These are phyloP conservation scores for Sonneratia alba DNA, from an alignment of 345 rosid species.

Conservation along the genomic window DNA sequence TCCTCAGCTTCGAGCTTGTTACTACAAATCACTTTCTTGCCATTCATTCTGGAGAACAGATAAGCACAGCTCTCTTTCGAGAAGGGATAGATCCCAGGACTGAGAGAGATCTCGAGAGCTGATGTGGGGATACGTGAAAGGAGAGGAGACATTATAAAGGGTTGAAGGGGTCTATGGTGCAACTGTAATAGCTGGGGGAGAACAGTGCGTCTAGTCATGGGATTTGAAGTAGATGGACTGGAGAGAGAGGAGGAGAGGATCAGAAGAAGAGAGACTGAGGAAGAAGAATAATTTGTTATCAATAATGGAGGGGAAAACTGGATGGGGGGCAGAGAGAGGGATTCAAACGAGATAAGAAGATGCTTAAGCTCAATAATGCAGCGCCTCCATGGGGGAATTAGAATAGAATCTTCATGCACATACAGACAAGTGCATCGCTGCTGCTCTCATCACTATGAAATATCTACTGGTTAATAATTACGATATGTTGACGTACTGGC, in stretches of 20 bases:
- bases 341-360: constrained; percentile 6
- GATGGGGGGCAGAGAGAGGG: background rate
- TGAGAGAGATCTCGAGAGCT: background rate
- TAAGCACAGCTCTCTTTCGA: background rate
- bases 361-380: constrained; percentile 10
- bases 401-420: constrained; percentile 13
- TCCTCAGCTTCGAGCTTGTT: constrained; percentile 18
- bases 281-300: constrained; percentile 5
- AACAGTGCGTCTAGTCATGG: background rate
- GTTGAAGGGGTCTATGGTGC: background rate
- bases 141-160: background rate
- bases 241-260: background rate
- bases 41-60: constrained; percentile 38
- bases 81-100: background rate
- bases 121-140: background rate
- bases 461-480: background rate
- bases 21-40: constrained; percentile 35
- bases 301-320: constrained; percentile 8
- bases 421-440: background rate
- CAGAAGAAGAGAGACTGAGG: background rate
- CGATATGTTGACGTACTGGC: too few relatives aligned
- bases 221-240: background rate
- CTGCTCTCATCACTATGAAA: background rate
- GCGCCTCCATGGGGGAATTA: background rate
- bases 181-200: background rate